These are phyloP conservation scores for Urtica urens DNA, from an alignment of 306 rosid species.

Conservation along the genomic window DNA sequence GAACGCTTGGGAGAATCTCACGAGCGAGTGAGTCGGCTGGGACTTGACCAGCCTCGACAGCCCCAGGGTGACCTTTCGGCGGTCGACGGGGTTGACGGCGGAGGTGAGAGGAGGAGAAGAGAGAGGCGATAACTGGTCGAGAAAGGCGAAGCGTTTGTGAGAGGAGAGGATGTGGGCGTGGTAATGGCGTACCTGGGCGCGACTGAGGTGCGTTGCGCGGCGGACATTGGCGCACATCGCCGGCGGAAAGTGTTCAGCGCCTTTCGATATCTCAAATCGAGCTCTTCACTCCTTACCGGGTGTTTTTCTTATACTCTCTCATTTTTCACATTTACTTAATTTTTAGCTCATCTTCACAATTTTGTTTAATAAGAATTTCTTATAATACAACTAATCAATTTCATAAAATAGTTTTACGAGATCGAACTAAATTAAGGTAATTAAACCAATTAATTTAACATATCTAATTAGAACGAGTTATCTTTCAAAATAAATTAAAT, in stretches of 20 bases:
- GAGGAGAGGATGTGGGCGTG: conserved; percentile 9
- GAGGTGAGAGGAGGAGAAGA: conserved; percentile 15
- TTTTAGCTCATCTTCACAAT: no score
- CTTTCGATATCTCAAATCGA: no score
- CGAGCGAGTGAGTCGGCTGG: conserved; percentile 25
- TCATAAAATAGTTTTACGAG: no score
- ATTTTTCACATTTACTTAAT: no score
- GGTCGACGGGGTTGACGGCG: conserved; percentile 37
- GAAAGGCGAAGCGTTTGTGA: conserved; percentile 20
- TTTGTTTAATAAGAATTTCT: no score
- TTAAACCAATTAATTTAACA: no score
- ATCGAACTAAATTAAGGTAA: no score
- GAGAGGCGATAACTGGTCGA: conserved; percentile 53
- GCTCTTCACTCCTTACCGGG: no score
- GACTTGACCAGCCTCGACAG: conserved; percentile 45
- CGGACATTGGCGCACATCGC: conserved; percentile 39
- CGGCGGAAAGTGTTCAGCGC: conserved; percentile 8
- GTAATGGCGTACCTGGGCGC: conserved; percentile 21
- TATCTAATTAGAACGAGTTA: no score
- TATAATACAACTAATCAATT: no score
- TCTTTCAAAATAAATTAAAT: no score
- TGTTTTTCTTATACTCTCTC: no score
- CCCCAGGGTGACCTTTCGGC: conserved; percentile 38
- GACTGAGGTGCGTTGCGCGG: conserved; percentile 12
- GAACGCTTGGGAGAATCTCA: conserved; percentile 33